Base-by-base conservation (phyloP, 148 eudicot genomes). In the Nepenthes gracilis region DNA sequence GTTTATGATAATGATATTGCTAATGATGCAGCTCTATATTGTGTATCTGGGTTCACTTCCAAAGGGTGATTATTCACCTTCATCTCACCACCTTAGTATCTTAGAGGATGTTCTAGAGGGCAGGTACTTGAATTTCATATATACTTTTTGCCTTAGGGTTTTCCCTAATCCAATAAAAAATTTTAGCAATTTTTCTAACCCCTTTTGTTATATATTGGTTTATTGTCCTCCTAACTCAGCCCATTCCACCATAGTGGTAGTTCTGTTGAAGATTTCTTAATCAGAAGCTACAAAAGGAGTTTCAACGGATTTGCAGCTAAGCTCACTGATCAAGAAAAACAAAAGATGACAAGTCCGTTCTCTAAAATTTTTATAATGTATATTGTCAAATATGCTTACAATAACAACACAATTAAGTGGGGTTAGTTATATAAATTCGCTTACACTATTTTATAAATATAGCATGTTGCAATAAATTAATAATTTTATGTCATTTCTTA, bases 301-400 rank as follows among this genome's bases (percentile, higher is more conserved):
- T 77, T 80, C 76, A 76, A 80, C 13, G 84, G 72, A 23, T 80
- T 80, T 65, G 76, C 65, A 13, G 84, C 84, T 43, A 43, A 63
- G 55, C 74, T 80, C 12, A 70, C 78, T 2, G 37, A 54, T 0
- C 60, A 59, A 50, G 78, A 80, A 54, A 53, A 51, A 34, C 43
- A 76, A 43, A 71, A 54, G 3, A 14, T 77, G 36, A 59, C 69
- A 14, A 15, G 82, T 77, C 15, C 69, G 65, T 55, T 12, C 12
- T 8, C 34, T 12, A 10, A 9, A 35, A 1, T n/a, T n/a, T n/a
- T n/a, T n/a, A n/a, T n/a, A n/a, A n/a, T n/a, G n/a, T n/a, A n/a
- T n/a, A n/a, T n/a, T n/a, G n/a, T n/a, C n/a, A n/a, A n/a, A n/a
- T n/a, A n/a, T n/a, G n/a, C n/a, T n/a, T n/a, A n/a, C n/a, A n/a